phyloP scores from a whole-genome alignment of 23 red algal genomes.

The Pyropia haitanensis region DNA sequence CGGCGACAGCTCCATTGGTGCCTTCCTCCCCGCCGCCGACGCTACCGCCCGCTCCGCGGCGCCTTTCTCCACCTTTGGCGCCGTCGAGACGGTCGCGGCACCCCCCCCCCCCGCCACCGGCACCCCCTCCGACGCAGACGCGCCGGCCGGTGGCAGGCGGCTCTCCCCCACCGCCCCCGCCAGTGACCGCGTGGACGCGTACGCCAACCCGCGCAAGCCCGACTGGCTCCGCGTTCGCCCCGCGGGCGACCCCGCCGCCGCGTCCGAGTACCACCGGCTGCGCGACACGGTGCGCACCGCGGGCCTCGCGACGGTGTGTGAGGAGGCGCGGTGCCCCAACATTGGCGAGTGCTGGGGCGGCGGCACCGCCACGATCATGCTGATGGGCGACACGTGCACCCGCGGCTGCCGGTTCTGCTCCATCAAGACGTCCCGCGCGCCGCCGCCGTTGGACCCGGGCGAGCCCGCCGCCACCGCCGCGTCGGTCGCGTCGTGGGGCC shows the following conservation, averaged over 20 bases:
- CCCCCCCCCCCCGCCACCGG: too few species aligned
- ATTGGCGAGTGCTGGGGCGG: slow-evolving; percentile 99
- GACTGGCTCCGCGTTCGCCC: slow-evolving; percentile 77
- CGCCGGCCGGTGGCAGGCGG: too few species aligned
- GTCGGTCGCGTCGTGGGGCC: slow-evolving; percentile 77
- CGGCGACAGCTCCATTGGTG: too few species aligned
- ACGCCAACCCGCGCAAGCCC: slow-evolving; percentile 69
- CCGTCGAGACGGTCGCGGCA: too few species aligned
- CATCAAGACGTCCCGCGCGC: slow-evolving; percentile 76
- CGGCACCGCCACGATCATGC: slow-evolving; percentile 97
- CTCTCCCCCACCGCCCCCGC: neutral
- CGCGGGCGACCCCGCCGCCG: slow-evolving; percentile 67
- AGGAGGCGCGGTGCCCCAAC: slow-evolving; percentile 94
- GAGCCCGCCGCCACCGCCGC: slow-evolving; percentile 67
- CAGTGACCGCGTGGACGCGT: slow-evolving; percentile 39
- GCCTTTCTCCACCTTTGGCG: too few species aligned
- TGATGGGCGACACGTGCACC: slow-evolving; percentile 98
- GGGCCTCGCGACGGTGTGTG: slow-evolving; percentile 79
- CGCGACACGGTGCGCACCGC: slow-evolving; percentile 46
- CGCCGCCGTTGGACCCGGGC: slow-evolving; percentile 62
- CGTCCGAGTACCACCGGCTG: slow-evolving; percentile 56
- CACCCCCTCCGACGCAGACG: too few species aligned
- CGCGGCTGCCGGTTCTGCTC: slow-evolving; percentile 91
- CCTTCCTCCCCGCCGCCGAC: too few species aligned
- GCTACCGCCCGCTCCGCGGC: too few species aligned